These are phyloP conservation scores for Cairneyella variabilis DNA, from an alignment of 495 filamentous ascomycete genomes.

Conservation along the genomic window DNA sequence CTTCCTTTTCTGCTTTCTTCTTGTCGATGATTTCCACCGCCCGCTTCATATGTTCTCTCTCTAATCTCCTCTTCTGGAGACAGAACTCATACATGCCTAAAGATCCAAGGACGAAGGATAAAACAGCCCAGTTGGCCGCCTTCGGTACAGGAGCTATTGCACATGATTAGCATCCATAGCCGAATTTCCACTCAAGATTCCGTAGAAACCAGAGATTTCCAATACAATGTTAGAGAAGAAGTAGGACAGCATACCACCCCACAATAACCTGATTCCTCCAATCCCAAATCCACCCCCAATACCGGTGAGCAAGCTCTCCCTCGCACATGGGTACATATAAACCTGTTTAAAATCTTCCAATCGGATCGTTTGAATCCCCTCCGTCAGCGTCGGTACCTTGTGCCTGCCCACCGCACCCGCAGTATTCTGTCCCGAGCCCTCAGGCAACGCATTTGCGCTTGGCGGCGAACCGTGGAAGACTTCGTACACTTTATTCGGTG, in stretches of 20 bases:
- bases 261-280: slow-evolving; percentile 65
- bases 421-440: slow-evolving; percentile 30
- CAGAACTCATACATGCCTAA: slow-evolving; percentile 76
- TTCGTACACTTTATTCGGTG: slow-evolving; percentile 32
- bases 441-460: slow-evolving; percentile 27
- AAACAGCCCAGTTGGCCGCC: slow-evolving; percentile 82
- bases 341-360: slow-evolving; percentile 67
- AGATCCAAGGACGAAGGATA: slow-evolving; percentile 61
- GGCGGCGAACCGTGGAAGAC: slow-evolving; percentile 29
- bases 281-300: slow-evolving; percentile 73
- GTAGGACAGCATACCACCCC: slow-evolving; percentile 59
- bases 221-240: too few species aligned
- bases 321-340: slow-evolving; percentile 77
- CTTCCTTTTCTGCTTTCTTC: slow-evolving; percentile 62
- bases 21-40: slow-evolving; percentile 76
- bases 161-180: not conserved
- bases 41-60: slow-evolving; percentile 73
- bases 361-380: slow-evolving; percentile 63
- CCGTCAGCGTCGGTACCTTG: slow-evolving; percentile 48
- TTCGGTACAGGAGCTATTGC: slow-evolving; percentile 41
- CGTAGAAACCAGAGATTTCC: too few species aligned
- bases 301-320: slow-evolving; percentile 76
- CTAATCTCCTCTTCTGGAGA: slow-evolving; percentile 62
- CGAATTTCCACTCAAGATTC: not conserved
- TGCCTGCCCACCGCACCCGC: slow-evolving; percentile 37